Base-by-base conservation (phyloP, 305 asterid genomes). In the Vinca major region DNA sequence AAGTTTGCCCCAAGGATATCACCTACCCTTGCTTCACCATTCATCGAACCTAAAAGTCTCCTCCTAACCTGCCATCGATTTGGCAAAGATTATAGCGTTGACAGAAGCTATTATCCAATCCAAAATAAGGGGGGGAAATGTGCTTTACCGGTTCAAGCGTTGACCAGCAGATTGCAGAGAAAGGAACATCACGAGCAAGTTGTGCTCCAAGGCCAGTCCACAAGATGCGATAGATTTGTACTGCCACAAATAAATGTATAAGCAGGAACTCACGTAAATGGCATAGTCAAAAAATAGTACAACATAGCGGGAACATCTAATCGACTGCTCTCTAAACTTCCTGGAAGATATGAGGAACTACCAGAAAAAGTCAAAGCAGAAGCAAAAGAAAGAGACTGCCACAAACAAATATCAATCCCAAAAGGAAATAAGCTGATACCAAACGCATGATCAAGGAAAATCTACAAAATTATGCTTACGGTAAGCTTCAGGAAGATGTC, bases 161-260 rank as follows among this genome's bases (percentile, higher is more conserved):
- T 66, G 97, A 81, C 98, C 98, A 92, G 78, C 98, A 90, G 65
- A 92, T 84, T 17, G 98, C 98, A 74, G 98, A 88, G 80, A 90
- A 90, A 45, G 98, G 98, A 66, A 92, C 97, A 73, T 92, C 98
- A 11, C 97, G 97, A 20, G 91, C 91, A 65, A 92, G 95, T 76
- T 92, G 98, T 57, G 91, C 95, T 67, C 98, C 95, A 21, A 92
- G 89, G 65, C 98, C 97, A 65, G 93, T 87, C 97, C 97, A 88
- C 67, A 88, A 76, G 62, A 76, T 40, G n/a, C 96, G 94, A 72
- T 85, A 90, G 75, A 73, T 79, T 63, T 80, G 90, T 51, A 80
- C 86, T 86, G 84, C 66, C 66, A 70, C 1, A 20, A 45, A 58
- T 47, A 58, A 11, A 20, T 8, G 36, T 26, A 61, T 6, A 36